These are phyloP conservation scores for Orbilia oligospora DNA, from an alignment of 2,329 filamentous ascomycete genomes.

Conservation along the genomic window DNA sequence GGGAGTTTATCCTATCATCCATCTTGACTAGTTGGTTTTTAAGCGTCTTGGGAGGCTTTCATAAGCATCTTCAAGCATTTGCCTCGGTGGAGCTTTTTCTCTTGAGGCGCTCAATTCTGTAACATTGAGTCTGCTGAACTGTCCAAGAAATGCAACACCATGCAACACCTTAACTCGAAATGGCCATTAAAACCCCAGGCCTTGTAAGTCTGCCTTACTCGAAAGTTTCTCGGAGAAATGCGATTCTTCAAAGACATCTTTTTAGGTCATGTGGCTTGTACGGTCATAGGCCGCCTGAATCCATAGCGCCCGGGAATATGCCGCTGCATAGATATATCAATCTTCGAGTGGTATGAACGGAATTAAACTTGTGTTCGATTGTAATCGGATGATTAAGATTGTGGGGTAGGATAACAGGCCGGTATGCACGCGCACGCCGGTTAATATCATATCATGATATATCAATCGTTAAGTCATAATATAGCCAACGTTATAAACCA, in stretches of 20 bases:
- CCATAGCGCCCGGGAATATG: conserved; percentile 13
- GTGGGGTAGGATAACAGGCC: conserved; percentile 11
- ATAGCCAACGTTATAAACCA: not conserved
- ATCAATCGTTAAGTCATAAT: not conserved
- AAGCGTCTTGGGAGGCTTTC: conserved; percentile 10
- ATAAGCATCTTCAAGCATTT: conserved; percentile 7
- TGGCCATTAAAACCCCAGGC: not conserved
- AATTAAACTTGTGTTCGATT: too few relatives aligned
- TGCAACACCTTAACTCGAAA: conserved; percentile 1
- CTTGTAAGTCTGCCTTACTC: not conserved
- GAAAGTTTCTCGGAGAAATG: conserved; percentile 1
- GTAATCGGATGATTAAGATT: not conserved
- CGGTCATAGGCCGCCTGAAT: not conserved
- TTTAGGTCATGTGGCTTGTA: conserved; percentile 13
- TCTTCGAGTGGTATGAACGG: not conserved
- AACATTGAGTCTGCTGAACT: not conserved
- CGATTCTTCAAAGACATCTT: not conserved
- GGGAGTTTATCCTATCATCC: conserved; percentile 26
- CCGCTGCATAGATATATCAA: conserved; percentile 24
- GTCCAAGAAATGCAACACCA: conserved; percentile 11
- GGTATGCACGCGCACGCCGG: too few relatives aligned
- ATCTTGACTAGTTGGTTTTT: not conserved
- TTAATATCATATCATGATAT: not conserved
- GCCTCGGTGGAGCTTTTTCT: conserved; percentile 1
- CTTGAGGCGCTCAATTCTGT: conserved; percentile 1